These are phyloP conservation scores for Solanum hybrid DNA, from an alignment of 305 asterid species.

Conservation along the genomic window DNA sequence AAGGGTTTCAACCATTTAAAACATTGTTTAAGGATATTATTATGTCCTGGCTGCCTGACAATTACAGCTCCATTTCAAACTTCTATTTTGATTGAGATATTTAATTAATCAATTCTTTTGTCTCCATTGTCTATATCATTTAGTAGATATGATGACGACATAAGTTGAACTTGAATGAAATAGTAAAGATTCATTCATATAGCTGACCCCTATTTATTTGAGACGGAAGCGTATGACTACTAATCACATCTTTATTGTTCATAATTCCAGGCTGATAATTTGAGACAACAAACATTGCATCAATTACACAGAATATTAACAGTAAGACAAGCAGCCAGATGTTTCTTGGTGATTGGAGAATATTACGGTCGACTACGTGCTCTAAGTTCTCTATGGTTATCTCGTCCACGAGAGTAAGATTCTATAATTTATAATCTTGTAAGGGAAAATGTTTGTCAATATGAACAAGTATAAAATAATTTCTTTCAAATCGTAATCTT, in stretches of 20 bases:
- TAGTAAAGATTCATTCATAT: background rate
- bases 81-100: background rate
- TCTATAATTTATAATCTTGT: background rate
- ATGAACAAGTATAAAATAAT: background rate
- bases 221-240: background rate
- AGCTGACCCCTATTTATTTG: background rate
- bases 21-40: background rate
- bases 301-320: slow-evolving; percentile 65
- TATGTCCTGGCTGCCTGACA: background rate
- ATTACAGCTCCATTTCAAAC: background rate
- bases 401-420: slow-evolving; percentile 91
- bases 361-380: slow-evolving; percentile 86
- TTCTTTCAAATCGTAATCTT: background rate
- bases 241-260: background rate
- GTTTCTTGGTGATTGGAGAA: slow-evolving; percentile 87
- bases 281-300: slow-evolving; percentile 85
- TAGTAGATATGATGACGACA: background rate
- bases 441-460: background rate
- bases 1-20: background rate
- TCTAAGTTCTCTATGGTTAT: slow-evolving; percentile 86
- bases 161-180: background rate
- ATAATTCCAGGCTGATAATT: slow-evolving; percentile 66
- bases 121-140: background rate
- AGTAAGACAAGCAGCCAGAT: slow-evolving; percentile 75
- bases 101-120: background rate